Percentiles rank a stretch among this genome's conserved stretches.
Conservation (phyloP, 306 rosid genomes). For the Argentina anserina region DNA sequence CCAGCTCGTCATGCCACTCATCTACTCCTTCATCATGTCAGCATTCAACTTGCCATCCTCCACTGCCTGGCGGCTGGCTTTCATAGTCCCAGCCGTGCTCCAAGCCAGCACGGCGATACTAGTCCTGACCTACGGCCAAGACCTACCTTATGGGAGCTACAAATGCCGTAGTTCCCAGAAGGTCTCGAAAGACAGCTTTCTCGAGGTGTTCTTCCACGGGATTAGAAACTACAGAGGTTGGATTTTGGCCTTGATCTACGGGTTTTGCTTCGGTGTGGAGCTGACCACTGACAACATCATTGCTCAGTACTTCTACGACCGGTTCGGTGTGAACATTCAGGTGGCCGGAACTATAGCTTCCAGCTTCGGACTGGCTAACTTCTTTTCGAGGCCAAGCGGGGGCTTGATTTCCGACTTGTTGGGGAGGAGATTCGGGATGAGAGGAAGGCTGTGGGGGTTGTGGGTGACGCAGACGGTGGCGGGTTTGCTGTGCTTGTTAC, state of each 20-base stretch:
- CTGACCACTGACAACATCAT: conserved; percentile 49
- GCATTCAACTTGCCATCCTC: conserved; percentile 32
- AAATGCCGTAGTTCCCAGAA: not conserved
- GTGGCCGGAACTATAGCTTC: conserved; percentile 52
- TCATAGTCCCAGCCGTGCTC: conserved; percentile 39
- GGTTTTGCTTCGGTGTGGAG: conserved; percentile 49
- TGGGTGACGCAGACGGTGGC: conserved; percentile 49
- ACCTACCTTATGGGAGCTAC: conserved; percentile 25
- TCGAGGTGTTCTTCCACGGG: conserved; percentile 23
- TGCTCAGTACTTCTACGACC: conserved; percentile 51
- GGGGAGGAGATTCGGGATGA: conserved; percentile 50
- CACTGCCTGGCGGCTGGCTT: conserved; percentile 48
- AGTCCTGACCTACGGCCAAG: conserved; percentile 47
- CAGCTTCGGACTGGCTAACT: conserved; percentile 53
- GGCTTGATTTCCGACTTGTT: conserved; percentile 45
- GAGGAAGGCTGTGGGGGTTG: conserved; percentile 56
- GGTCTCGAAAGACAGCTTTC: not conserved
- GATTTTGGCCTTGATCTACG: conserved; percentile 42
- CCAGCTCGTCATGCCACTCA: conserved; percentile 50
- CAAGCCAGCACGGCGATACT: conserved; percentile 35
- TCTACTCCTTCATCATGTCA: conserved; percentile 31
- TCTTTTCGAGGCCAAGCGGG: conserved; percentile 51
- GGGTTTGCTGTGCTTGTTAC: conserved; percentile 43
- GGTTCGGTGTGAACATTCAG: conserved; percentile 41
- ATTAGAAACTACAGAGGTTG: conserved; percentile 53